Evolutionary conservation across 345 rosid genomes (phyloP).

Genomic region (Leavenworthia alabamica): DNA sequence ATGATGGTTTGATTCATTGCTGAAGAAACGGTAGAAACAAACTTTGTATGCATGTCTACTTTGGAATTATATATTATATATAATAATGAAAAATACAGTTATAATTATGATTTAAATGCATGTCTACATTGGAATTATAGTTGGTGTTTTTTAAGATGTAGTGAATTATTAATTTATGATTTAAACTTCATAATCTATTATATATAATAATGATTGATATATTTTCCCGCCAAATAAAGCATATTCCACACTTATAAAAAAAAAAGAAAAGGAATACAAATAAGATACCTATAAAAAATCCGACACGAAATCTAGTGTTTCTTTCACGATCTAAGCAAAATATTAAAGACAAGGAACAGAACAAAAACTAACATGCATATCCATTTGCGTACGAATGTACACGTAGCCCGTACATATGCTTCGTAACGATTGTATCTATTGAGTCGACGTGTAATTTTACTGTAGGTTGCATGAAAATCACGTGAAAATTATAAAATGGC

Average conservation of each 20-base stretch:
- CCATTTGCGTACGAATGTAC: conserved; percentile 19
- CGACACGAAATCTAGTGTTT: conserved; percentile 15
- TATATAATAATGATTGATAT: no score
- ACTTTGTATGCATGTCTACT: neutral
- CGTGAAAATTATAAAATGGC: conserved; percentile 14
- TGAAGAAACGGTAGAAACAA: neutral
- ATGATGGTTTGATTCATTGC: neutral
- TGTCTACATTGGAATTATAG: neutral
- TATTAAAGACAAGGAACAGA: neutral
- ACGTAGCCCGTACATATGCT: conserved; percentile 5
- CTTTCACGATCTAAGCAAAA: neutral
- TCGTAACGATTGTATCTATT: neutral
- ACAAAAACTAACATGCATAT: conserved; percentile 15
- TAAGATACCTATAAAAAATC: neutral
- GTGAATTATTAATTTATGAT: neutral
- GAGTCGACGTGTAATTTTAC: neutral
- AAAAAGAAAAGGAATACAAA: neutral
- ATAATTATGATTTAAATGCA: neutral
- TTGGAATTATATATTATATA: neutral
- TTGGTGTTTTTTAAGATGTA: neutral
- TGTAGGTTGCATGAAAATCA: conserved; percentile 19
- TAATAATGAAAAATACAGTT: neutral
- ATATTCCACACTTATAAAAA: neutral
- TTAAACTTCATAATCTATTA: neutral
- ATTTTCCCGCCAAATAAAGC: neutral